These are phyloP conservation scores for Excoecaria agallocha DNA, from an alignment of 345 rosid genomes.

Conservation along the genomic window DNA sequence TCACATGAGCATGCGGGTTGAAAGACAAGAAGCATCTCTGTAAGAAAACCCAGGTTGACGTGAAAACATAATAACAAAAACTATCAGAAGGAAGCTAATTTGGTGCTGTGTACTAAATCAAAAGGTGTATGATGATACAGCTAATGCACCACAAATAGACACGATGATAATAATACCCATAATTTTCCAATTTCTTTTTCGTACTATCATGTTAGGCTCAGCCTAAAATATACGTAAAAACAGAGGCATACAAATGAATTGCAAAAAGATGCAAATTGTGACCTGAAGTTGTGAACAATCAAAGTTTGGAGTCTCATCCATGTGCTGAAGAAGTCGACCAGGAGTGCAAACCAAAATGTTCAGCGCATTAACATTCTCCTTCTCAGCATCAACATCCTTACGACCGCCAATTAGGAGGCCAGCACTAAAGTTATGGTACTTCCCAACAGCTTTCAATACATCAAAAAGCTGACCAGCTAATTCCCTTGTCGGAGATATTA, in stretches of 20 bases:
- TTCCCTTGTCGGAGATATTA: constrained; percentile 91
- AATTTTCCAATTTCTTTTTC: not conserved
- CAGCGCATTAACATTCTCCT: constrained; percentile 70
- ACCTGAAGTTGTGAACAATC: constrained; percentile 95
- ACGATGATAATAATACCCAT: not conserved
- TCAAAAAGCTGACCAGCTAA: constrained; percentile 79
- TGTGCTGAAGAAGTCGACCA: constrained; percentile 93
- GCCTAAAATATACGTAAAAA: not conserved
- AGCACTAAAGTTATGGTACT: constrained; percentile 72
- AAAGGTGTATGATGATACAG: not conserved
- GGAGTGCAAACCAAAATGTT: constrained; percentile 92
- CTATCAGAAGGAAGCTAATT: not conserved
- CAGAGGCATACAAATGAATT: not conserved
- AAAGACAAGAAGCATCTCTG: not conserved
- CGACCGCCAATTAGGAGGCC: constrained; percentile 94
- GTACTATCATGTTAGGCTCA: not conserved
- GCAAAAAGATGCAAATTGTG: constrained; percentile 9
- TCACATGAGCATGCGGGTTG: not conserved
- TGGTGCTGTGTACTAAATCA: not conserved
- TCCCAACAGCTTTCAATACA: constrained; percentile 72
- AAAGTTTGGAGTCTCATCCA: constrained; percentile 95
- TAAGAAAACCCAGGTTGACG: not conserved
- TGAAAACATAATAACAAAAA: not conserved
- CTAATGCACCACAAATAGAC: not conserved
- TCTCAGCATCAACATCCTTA: constrained; percentile 72